These are phyloP conservation scores for Calonectria honghensis DNA, from an alignment of 2,329 filamentous ascomycete species.

Conservation along the genomic window DNA sequence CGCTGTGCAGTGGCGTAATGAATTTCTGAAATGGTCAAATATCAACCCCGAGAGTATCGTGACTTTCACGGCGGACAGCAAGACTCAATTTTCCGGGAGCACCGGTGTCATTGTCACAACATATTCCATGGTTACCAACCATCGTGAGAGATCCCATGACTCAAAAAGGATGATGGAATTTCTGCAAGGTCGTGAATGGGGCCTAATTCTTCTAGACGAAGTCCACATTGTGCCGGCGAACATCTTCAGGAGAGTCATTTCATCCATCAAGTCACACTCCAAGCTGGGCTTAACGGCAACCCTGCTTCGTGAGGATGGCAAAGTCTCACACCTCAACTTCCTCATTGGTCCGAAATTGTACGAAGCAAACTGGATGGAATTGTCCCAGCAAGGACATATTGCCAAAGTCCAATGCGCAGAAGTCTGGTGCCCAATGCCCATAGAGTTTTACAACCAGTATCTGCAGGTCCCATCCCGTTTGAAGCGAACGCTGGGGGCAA, in stretches of 20 bases:
- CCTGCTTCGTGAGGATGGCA: conserved; percentile 92
- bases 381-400: conserved; percentile 94
- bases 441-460: conserved; percentile 94
- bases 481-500: conserved; percentile 79
- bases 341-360: conserved; percentile 95
- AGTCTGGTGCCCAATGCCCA: conserved; percentile 97
- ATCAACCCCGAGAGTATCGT: conserved; percentile 89
- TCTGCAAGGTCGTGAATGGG: conserved; percentile 89
- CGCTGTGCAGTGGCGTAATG: conserved; percentile 92
- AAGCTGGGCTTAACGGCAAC: conserved; percentile 94
- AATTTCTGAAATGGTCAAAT: conserved; percentile 97
- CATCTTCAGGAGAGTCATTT: conserved; percentile 92
- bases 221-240: conserved; percentile 95
- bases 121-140: conserved; percentile 94
- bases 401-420: conserved; percentile 95
- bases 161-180: conserved; percentile 96
- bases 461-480: conserved; percentile 73
- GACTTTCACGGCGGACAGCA: conserved; percentile 91
- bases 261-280: conserved; percentile 89
- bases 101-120: conserved; percentile 95
- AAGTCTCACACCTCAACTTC: conserved; percentile 95
- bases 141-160: conserved; percentile 86
- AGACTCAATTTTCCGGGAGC: conserved; percentile 84
- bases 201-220: conserved; percentile 93
- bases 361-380: conserved; percentile 97